These are phyloP conservation scores for Sideroxylon spinosum DNA, from an alignment of 179 eudicot genomes.

Conservation along the genomic window DNA sequence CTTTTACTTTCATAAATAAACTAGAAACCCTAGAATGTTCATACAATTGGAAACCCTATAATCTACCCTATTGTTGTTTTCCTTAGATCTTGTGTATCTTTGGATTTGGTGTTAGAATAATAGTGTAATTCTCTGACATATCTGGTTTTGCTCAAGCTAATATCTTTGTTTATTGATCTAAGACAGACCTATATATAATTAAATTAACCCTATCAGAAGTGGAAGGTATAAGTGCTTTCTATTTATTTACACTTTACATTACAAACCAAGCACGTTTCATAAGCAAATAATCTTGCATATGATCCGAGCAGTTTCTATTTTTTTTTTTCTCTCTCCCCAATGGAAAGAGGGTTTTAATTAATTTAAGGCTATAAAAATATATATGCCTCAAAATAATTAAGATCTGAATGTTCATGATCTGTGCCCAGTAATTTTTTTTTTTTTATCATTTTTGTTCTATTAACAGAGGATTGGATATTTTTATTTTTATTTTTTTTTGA, in stretches of 20 bases:
- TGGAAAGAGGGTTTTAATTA: not conserved
- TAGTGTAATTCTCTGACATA: not conserved
- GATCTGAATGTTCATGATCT: no score
- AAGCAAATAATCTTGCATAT: not conserved
- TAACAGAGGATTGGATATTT: no score
- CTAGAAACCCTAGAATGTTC: constrained; percentile 31
- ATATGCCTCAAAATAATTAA: no score
- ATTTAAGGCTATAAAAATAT: no score
- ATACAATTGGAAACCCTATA: constrained; percentile 20
- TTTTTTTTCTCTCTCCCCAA: not conserved
- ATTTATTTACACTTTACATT: not conserved
- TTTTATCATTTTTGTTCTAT: no score
- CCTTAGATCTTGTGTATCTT: constrained; percentile 24
- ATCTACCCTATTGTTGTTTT: constrained; percentile 16
- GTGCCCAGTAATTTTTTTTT: no score
- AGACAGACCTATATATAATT: not conserved
- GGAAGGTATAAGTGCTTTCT: no score
- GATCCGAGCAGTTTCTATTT: not conserved
- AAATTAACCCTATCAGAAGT: not conserved
- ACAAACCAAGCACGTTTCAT: not conserved
- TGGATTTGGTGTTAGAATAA: constrained; percentile 16
- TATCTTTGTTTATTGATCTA: constrained; percentile 15
- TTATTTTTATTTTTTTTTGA: no score
- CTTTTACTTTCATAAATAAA: constrained; percentile 21
- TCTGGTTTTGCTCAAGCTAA: constrained; percentile 8